phyloP scores from a whole-genome alignment of 495 filamentous ascomycete species.

The Xylaria intraflava region DNA sequence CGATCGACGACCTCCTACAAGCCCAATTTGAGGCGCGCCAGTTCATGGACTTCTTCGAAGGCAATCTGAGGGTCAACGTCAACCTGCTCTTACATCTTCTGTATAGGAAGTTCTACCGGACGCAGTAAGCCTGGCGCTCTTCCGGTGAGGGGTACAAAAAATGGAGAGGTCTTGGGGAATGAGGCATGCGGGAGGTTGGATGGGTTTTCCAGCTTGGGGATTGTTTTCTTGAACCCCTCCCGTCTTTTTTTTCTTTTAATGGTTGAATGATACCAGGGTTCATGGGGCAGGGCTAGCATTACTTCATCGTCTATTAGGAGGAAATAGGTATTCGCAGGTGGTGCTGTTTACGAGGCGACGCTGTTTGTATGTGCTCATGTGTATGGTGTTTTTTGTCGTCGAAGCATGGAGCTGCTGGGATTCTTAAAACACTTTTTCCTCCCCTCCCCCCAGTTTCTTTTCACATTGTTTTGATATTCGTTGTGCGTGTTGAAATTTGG shows the following conservation, averaged over 20 bases:
- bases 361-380: background rate
- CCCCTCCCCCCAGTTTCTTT: no score
- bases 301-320: background rate
- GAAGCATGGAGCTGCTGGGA: background rate
- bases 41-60: slow-evolving; percentile 91
- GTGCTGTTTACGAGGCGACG: background rate
- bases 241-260: slow-evolving; percentile 12
- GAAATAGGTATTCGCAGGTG: background rate
- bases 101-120: slow-evolving; percentile 96
- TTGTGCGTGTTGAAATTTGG: no score
- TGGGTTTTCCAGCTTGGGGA: no score
- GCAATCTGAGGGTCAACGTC: slow-evolving; percentile 81
- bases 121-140: slow-evolving; percentile 45
- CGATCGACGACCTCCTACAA: slow-evolving; percentile 89
- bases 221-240: no score
- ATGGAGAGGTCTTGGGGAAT: background rate
- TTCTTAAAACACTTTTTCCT: no score
- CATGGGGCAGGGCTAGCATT: slow-evolving; percentile 3
- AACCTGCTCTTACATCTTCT: slow-evolving; percentile 92
- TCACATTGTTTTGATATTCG: no score
- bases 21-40: slow-evolving; percentile 95
- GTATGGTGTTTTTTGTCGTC: background rate
- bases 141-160: background rate
- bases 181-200: slow-evolving; percentile 4
- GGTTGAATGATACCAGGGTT: slow-evolving; percentile 14